Percentiles rank a stretch among this genome's conserved stretches.
Evolutionary conservation across 768 basidiomycete species (phyloP).

Genomic region (Leccinum ochraceum): DNA sequence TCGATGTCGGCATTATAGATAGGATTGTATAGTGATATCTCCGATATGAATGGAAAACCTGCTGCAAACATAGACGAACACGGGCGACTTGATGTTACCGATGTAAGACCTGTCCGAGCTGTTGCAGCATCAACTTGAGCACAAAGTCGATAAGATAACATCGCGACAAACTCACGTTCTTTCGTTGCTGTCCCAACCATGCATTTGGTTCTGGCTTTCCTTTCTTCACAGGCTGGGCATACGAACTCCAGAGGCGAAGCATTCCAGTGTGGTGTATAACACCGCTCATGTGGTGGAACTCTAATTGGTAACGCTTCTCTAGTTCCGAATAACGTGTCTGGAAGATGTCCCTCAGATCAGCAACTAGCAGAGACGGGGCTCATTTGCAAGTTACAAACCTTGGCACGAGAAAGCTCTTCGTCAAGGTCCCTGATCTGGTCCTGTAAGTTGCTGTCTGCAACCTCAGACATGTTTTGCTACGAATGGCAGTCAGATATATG

Average conservation of each 20-base stretch:
- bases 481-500: conserved; percentile 7
- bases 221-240: conserved; percentile 49
- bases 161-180: conserved; percentile 35
- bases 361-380: not conserved
- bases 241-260: conserved; percentile 59
- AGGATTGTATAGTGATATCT: conserved; percentile 16
- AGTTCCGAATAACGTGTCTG: conserved; percentile 57
- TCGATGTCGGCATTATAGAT: conserved; percentile 10
- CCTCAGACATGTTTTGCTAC: conserved; percentile 60
- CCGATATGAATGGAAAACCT: conserved; percentile 5
- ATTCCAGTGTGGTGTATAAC: conserved; percentile 73
- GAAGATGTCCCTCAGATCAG: conserved; percentile 4
- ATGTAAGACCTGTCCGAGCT: conserved; percentile 33
- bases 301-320: conserved; percentile 61
- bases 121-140: conserved; percentile 1
- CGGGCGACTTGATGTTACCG: conserved; percentile 16
- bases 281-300: conserved; percentile 81
- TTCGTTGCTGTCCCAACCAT: conserved; percentile 72
- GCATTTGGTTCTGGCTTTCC: conserved; percentile 53
- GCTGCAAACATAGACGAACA: not conserved
- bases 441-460: conserved; percentile 66
- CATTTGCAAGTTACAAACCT: conserved; percentile 36
- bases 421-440: conserved; percentile 65
- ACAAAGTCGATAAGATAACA: not conserved
- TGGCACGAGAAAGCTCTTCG: conserved; percentile 61